Conservation (phyloP, 371 early-diverging fungal species). For the Coelomomyces lativittatus region DNA sequence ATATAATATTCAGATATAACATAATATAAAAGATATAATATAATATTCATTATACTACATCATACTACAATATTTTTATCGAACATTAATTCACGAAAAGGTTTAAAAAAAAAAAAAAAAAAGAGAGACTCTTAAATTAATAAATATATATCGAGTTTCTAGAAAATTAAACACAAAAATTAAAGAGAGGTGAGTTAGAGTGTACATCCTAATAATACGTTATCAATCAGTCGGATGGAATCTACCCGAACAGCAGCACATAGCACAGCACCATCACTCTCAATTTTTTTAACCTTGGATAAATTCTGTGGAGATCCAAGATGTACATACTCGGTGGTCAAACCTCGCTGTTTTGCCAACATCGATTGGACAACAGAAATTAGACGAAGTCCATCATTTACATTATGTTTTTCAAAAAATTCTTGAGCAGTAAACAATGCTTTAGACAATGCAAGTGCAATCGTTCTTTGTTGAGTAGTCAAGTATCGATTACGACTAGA, state of each 20-base stretch:
- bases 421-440: conserved; percentile 41
- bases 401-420: conserved; percentile 22
- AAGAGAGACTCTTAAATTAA: too few relatives aligned
- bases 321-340: conserved; percentile 66
- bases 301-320: conserved; percentile 54
- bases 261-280: conserved; percentile 51
- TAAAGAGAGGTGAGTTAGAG: too few relatives aligned
- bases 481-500: conserved; percentile 75
- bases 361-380: conserved; percentile 16
- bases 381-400: too few relatives aligned
- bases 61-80: too few relatives aligned
- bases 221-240: conserved; percentile 82
- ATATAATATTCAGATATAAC: too few relatives aligned
- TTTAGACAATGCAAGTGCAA: conserved; percentile 57
- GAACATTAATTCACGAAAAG: too few relatives aligned
- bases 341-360: conserved; percentile 10
- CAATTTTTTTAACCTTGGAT: conserved; percentile 28
- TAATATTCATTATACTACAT: too few relatives aligned
- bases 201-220: conserved; percentile 44
- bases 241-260: conserved; percentile 77
- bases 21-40: too few relatives aligned
- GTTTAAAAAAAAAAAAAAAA: too few relatives aligned
- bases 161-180: too few relatives aligned
- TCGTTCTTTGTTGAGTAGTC: conserved; percentile 40
- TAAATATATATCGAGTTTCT: too few relatives aligned